phyloP scores from a whole-genome alignment of 2,329 filamentous ascomycete genomes.

The Botrytis cinerea region DNA sequence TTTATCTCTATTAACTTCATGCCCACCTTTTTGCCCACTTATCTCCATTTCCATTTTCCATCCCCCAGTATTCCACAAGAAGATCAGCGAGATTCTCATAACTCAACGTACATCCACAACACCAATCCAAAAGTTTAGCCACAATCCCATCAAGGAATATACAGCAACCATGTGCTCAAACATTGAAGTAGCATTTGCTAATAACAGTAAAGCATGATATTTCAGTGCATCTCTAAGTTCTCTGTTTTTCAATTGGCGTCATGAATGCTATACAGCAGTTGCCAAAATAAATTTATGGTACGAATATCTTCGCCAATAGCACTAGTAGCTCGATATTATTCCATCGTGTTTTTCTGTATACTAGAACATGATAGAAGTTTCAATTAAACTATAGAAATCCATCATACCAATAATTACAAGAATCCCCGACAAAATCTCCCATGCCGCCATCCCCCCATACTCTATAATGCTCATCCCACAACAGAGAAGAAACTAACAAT shows the following conservation, averaged over 20 bases:
- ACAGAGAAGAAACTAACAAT: constrained; percentile 46
- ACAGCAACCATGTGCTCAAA: constrained; percentile 29
- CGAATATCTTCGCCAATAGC: constrained; percentile 28
- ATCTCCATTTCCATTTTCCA: constrained; percentile 37
- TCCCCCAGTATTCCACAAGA: constrained; percentile 45
- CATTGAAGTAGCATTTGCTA: background rate
- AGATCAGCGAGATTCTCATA: constrained; percentile 48
- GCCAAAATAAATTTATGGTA: constrained; percentile 38
- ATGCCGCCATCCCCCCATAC: background rate
- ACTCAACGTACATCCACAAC: constrained; percentile 41
- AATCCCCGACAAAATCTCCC: constrained; percentile 23
- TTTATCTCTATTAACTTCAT: constrained; percentile 33
- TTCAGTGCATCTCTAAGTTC: constrained; percentile 39
- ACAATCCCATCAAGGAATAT: constrained; percentile 38
- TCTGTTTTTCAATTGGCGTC: constrained; percentile 42
- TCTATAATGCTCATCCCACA: constrained; percentile 26
- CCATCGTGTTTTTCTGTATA: constrained; percentile 15
- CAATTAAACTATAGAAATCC: background rate
- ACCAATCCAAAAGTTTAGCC: constrained; percentile 37
- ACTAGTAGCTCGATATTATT: constrained; percentile 28
- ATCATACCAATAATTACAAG: background rate
- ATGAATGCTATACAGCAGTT: constrained; percentile 45
- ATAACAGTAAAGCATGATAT: background rate
- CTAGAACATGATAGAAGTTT: background rate
- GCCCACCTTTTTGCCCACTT: constrained; percentile 41